Base-by-base conservation (phyloP, 2,329 filamentous ascomycete genomes). In the Penicillium sclerotiorum region DNA sequence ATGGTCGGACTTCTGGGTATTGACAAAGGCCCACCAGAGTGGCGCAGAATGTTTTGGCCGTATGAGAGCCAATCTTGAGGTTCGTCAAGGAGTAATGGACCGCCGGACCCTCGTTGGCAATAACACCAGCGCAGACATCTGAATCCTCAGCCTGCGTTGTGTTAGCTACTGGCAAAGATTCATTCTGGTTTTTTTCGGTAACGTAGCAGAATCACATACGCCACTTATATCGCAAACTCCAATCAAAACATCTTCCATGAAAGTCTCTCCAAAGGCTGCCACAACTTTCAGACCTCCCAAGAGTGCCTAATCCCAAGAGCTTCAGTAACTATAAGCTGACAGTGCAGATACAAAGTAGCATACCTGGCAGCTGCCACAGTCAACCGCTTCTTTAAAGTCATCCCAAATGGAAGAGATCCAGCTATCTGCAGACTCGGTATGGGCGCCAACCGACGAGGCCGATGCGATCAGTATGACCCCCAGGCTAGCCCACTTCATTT, bases 91-190 rank as follows among this genome's bases (percentile, higher is more conserved):
- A 72, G 32, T 76, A 70, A 25, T 80, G 78, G 22, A 83, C 64
- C 45, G 82, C 77, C 2, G 80, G 80, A 0, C 78, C 80, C 61
- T 84, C 80, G 1, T 73, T 71, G 4, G 67, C 69, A 22, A 83
- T 73, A 8, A 77, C 68, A 5, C 81, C 82, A 2, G 73, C 68
- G 49, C 82, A 84, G 21, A 84, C 81, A 61, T 84, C 81, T 23
- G 68, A 60, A 46, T 83, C 80, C 58, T 80, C 74, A 30, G 72
- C 66, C 74, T 80, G 37, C 45, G 12, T 28, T 20, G 20, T 23
- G 23, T 49, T 21, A 38, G 33, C 6, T 33, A 28, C 30, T n/a
- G 30, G 15, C 15, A 6, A 6, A n/a, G 3, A 33, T n/a, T n/a
- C 9, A 17, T 18, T 8, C 17, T 43, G 17, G 38, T 17, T 11